Base-by-base conservation (phyloP, 129 eudicot species). In the Lonicera japonica region DNA sequence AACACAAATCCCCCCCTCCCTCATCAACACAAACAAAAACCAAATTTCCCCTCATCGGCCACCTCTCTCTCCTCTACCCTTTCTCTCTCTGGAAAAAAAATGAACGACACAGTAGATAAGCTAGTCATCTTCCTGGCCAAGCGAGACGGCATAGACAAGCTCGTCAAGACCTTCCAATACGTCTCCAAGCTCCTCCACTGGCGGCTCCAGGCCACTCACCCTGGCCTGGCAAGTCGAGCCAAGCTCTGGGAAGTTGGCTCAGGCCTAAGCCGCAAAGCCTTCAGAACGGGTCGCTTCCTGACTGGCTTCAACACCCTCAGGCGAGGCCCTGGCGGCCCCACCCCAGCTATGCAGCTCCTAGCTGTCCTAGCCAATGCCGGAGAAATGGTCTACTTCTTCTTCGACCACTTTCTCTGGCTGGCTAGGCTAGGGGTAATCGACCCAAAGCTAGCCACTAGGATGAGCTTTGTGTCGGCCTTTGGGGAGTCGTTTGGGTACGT, bases 301-400 rank as follows among this genome's bases (percentile, higher is more conserved):
- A 83, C 99, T 0, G 99, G 96, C 12, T 86, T 94, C 72, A 94
- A 94, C 58, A 82, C 92, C 48, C 64, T 94, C 0, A 65, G 96
- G 36, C 74, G 96, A 43, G 75, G 46, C 62, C 94, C 94, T 0
- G 96, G 96, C 0, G 96, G 96, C 53, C 62, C 89, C 3, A 76
- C 85, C 15, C 55, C 76, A 18, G 52, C 75, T 45, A 64, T 76
- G 58, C 86, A 79, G 69, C 19, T 73, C 20, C 86, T 94, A 5
- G 81, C 95, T 0, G 75, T 94, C 52, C 84, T 88, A 5, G 80
- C 87, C 40, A 94, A 94, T 59, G 80, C 94, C 0, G 99, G 99
- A 0, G 96, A 94, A 70, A 94, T 94, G 99, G 99, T 94, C 23
- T 94, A 88, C 81, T 88, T 94, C 82, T 94, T 94, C 61, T 94